Base-by-base conservation (phyloP, 2,329 filamentous ascomycete species). In the Nemania diffusa region DNA sequence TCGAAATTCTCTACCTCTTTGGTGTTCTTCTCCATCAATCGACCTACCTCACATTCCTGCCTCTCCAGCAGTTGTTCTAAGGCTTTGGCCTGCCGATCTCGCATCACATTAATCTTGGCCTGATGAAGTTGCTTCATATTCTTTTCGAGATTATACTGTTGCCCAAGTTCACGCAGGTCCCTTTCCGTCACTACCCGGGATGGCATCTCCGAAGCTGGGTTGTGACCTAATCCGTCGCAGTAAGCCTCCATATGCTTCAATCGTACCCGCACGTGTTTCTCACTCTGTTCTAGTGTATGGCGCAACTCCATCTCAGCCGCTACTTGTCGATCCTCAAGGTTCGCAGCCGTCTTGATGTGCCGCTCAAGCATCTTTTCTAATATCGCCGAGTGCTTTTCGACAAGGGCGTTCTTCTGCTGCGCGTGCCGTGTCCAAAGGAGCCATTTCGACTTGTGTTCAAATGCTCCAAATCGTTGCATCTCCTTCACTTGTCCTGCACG, bases 201-300 rank as follows among this genome's bases (percentile, higher is more conserved):
- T 3, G 85, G 85, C 76, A 85, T 81, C 3, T 75, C 64, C 1
- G 76, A 72, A 37, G 73, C 78, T 1, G 78, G 76, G 26, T 76
- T 80, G 34, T 81, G 80, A 3, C 84, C 85, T 1, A 86, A 77
- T 3, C 84, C 83, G 66, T 87, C 83, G 72, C 88, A 90, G 75
- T 90, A 90, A 5, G 87, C 88, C 72, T 90, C 88, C 88, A 90
- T 90, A 70, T 90, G 85, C 73, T 84, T 85, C n/a, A 90, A 79
- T 15, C 87, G 83, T 42, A 88, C 85, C 34, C 80, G 81, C 42
- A 90, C 82, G 70, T 85, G 87, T 65, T 82, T 81, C 73, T 88
- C 87, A 61, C 84, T 84, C 70, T 88, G 85, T 59, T 89, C 85
- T 17, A 90, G 77, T 0, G 81, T 82, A 4, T 80, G 75, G 11